These are phyloP conservation scores for Pseudevernia furfuracea DNA, from an alignment of 495 filamentous ascomycete genomes.

Conservation along the genomic window DNA sequence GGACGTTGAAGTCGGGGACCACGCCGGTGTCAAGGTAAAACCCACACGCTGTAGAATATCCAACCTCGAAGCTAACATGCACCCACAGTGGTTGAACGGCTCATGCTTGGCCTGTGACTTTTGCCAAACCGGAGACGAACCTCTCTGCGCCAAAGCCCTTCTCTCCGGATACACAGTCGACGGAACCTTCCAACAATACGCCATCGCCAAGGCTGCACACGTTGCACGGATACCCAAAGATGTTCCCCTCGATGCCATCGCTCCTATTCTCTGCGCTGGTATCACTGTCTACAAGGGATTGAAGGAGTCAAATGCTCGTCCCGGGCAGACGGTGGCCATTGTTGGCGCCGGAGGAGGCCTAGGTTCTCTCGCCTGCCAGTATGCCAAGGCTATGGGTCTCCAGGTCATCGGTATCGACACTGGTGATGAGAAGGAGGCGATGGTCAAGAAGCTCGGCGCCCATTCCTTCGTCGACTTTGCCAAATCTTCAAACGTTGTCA, in stretches of 20 bases:
- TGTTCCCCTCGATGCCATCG: conserved; percentile 63
- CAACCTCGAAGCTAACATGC: not conserved
- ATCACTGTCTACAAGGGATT: conserved; percentile 91
- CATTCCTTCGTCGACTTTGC: conserved; percentile 70
- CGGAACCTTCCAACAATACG: conserved; percentile 89
- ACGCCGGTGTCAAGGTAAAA: conserved; percentile 64
- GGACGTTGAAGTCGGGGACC: conserved; percentile 69
- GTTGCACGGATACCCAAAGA: conserved; percentile 72
- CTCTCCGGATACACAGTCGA: conserved; percentile 89
- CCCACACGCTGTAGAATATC: not conserved
- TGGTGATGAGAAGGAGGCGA: conserved; percentile 66
- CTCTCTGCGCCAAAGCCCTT: conserved; percentile 62
- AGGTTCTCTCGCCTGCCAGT: conserved; percentile 75
- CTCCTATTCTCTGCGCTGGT: conserved; percentile 80
- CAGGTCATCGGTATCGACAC: conserved; percentile 70
- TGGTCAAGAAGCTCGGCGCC: conserved; percentile 62
- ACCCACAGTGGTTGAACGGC: conserved; percentile 68
- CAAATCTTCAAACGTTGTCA: conserved; percentile 64
- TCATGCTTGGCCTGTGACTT: conserved; percentile 71
- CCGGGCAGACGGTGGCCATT: conserved; percentile 76
- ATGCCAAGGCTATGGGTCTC: conserved; percentile 84
- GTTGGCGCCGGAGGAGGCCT: conserved; percentile 86
- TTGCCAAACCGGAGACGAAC: conserved; percentile 69
- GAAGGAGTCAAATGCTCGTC: conserved; percentile 67
- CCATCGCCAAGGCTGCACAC: conserved; percentile 75